These are phyloP conservation scores for Trichoderma hamatum DNA, from an alignment of 2,329 filamentous ascomycete genomes.

Conservation along the genomic window DNA sequence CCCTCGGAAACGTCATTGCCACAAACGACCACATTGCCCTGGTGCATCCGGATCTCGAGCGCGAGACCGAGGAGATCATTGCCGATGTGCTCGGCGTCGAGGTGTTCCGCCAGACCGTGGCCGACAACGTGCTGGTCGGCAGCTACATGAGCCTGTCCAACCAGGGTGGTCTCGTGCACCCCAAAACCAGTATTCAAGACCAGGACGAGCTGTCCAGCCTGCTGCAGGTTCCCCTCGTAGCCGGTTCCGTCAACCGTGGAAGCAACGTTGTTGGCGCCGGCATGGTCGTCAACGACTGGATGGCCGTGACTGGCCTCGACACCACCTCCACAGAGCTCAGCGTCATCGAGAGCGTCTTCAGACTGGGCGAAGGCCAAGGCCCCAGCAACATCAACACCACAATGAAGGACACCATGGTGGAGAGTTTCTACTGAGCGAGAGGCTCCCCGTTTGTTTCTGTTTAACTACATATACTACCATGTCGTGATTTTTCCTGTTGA, in stretches of 20 bases:
- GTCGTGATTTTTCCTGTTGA: neutral
- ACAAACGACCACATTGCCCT: slow-evolving; percentile 96
- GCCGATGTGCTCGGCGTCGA: slow-evolving; percentile 90
- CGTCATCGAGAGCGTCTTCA: slow-evolving; percentile 95
- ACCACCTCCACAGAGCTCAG: slow-evolving; percentile 97
- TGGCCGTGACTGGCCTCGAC: slow-evolving; percentile 90
- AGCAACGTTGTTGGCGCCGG: slow-evolving; percentile 88
- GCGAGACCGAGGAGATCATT: slow-evolving; percentile 98
- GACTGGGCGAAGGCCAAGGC: slow-evolving; percentile 82
- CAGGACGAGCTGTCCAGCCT: slow-evolving; percentile 95
- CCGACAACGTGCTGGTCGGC: slow-evolving; percentile 94
- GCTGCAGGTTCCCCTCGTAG: slow-evolving; percentile 93
- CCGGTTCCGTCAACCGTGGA: slow-evolving; percentile 90
- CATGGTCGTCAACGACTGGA: slow-evolving; percentile 74
- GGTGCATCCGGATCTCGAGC: slow-evolving; percentile 93
- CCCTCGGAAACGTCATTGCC: slow-evolving; percentile 95
- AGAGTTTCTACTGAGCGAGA: slow-evolving; percentile 83
- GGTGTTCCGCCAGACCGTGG: slow-evolving; percentile 91
- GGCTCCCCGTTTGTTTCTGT: neutral
- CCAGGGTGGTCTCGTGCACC: slow-evolving; percentile 94
- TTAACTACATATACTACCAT: neutral
- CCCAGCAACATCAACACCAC: slow-evolving; percentile 77
- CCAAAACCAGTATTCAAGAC: slow-evolving; percentile 95
- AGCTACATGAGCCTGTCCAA: slow-evolving; percentile 97
- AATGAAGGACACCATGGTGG: slow-evolving; percentile 98